phyloP scores from a whole-genome alignment of 2,329 filamentous ascomycete species.

The Clathrospora elynae region DNA sequence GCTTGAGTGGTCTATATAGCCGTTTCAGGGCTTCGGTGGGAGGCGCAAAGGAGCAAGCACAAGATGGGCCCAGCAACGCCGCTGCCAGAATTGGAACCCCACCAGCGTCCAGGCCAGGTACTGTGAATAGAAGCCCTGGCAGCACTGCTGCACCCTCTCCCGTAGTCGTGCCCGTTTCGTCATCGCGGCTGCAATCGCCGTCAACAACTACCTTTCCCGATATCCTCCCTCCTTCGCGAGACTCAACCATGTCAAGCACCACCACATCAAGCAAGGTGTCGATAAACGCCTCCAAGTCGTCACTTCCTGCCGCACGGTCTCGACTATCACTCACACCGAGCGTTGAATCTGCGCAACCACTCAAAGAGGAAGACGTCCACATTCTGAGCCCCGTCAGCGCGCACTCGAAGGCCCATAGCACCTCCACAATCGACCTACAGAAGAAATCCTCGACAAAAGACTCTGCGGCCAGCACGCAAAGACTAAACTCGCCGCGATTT shows the following conservation, averaged over 20 bases:
- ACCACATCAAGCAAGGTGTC: constrained; percentile 40
- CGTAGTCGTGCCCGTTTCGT: constrained; percentile 42
- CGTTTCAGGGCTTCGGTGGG: constrained; percentile 83
- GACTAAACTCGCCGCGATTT: constrained; percentile 28
- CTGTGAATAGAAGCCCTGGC: constrained; percentile 27
- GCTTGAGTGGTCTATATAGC: constrained; percentile 86
- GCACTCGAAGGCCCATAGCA: constrained; percentile 29
- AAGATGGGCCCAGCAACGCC: constrained; percentile 34
- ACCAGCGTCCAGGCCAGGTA: constrained; percentile 19
- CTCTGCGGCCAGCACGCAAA: constrained; percentile 14
- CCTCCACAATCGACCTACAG: constrained; percentile 25
- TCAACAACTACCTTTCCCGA: constrained; percentile 46
- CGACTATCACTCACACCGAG: constrained; percentile 33
- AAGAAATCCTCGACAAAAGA: constrained; percentile 25
- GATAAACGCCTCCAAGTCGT: constrained; percentile 38
- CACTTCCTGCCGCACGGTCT: constrained; percentile 37
- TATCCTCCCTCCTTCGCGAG: constrained; percentile 40
- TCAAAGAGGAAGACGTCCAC: constrained; percentile 35
- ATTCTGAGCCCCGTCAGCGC: constrained; percentile 35
- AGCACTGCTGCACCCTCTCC: constrained; percentile 45
- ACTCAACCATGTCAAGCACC: constrained; percentile 39
- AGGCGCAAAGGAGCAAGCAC: constrained; percentile 61
- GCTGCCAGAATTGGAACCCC: constrained; percentile 25
- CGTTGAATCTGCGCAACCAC: constrained; percentile 25
- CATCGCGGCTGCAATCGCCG: constrained; percentile 48